phyloP scores from a whole-genome alignment of 305 asterid genomes.

The Solanum chacoense region DNA sequence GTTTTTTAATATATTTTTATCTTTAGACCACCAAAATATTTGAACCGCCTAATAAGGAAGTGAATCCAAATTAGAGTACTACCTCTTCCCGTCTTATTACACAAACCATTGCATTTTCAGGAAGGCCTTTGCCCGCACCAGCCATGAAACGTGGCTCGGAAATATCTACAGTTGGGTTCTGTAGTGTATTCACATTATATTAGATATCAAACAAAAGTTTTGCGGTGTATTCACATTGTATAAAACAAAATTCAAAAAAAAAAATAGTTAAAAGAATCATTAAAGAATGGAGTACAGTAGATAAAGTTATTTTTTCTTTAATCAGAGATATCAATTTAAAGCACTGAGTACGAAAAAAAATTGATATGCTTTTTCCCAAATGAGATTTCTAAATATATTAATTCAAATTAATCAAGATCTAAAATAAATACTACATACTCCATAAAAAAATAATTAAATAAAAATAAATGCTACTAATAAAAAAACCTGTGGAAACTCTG shows the following conservation, averaged over 20 bases:
- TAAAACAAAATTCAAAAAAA: not conserved
- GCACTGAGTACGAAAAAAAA: accelerated
- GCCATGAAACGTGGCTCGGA: slow-evolving; percentile 33
- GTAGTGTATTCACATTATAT: slow-evolving; percentile 10
- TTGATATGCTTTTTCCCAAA: too few relatives aligned
- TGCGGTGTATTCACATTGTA: slow-evolving; percentile 13
- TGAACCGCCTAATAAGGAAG: not conserved
- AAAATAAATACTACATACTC: too few relatives aligned
- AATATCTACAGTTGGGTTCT: slow-evolving; percentile 48
- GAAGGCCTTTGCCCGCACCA: slow-evolving; percentile 36
- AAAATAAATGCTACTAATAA: not conserved
- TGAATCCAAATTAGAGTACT: not conserved
- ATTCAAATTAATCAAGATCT: not conserved
- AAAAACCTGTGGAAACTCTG: slow-evolving; percentile 49
- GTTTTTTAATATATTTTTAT: too few relatives aligned
- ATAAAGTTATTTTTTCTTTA: accelerated
- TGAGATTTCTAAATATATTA: too few relatives aligned
- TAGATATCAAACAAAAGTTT: slow-evolving; percentile 12
- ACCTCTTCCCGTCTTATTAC: slow-evolving; percentile 51
- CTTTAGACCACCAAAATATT: not conserved
- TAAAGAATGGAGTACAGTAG: accelerated
- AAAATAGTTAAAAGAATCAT: not conserved
- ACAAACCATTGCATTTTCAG: slow-evolving; percentile 21
- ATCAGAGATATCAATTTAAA: not conserved
- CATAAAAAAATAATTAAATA: not conserved